Evolutionary conservation across 768 basidiomycete species (phyloP), one percentile per base, ranked within the genome.

Genomic region (Boletellus ananas): DNA sequence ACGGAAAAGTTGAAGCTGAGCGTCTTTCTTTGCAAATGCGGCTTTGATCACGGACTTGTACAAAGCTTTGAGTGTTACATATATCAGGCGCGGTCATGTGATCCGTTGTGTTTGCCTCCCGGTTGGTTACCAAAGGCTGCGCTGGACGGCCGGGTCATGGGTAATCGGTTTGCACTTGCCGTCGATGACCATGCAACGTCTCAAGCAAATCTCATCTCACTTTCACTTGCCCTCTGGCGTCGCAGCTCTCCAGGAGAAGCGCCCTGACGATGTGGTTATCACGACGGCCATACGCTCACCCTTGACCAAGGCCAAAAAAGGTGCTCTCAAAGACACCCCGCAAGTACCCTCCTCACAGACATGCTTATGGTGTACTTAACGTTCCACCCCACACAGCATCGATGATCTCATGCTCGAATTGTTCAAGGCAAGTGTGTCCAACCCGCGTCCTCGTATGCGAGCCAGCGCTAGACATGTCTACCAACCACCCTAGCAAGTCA

Each of bases 341-440:
- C 78, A 59, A 60, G 78, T 49, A 50, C 29, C 38, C 11, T 27
- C 47, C 27, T 27, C 35, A 35, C 25, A 45, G n/a, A 40, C 18
- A n/a, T 14, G 20, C 6, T 12, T 16, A 40, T 25, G 43, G 21
- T 11, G 9, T 9, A 25, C 37, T 65, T 27, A 60, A 63, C 39
- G 23, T 10, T 50, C 43, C 27, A 17, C 14, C 39, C 16, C 51
- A 18, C 36, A 47, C 33, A 87, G 87, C 57, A 84, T 79, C 18
- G 90, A 93, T 52, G 90, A 92, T 57, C 74, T 90, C 45, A 76
- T 93, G 71, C 72, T 85, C 13, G 85, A 90, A 66, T 88, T 90
- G 73, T 88, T 87, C 75, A 84, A 83, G 75, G 87, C 81, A 54
- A 40, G 56, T 48, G 3, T 40, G 25, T 45, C 17, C 38, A 11